Conservation (phyloP, 2,329 filamentous ascomycete genomes). For the Waltergamsia citrina region DNA sequence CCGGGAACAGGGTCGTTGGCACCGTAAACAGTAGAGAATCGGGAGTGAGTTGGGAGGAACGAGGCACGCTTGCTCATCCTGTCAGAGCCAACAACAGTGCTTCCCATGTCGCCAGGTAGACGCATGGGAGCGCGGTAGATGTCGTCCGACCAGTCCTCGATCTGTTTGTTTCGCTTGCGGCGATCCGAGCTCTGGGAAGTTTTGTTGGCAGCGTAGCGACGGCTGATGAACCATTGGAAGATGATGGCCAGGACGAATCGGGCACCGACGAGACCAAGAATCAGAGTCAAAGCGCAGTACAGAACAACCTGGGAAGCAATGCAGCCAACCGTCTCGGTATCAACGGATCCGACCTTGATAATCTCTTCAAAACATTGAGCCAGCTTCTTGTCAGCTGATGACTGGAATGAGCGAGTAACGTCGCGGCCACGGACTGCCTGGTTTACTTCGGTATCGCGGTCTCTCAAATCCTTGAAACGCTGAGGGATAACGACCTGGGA, state of each 20-base stretch:
- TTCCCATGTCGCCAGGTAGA: conserved; percentile 64
- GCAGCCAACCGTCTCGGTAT: conserved; percentile 92
- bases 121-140: conserved; percentile 88
- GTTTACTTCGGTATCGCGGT: conserved; percentile 51
- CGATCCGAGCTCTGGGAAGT: conserved; percentile 74
- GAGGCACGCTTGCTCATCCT: conserved; percentile 72
- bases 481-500: conserved; percentile 66
- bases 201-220: conserved; percentile 74
- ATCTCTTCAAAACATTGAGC: conserved; percentile 87
- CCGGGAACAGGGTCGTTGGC: conserved; percentile 46
- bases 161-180: conserved; percentile 82
- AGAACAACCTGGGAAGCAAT: conserved; percentile 96
- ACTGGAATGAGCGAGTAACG: conserved; percentile 80
- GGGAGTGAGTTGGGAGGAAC: conserved; percentile 87
- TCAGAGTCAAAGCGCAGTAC: conserved; percentile 86
- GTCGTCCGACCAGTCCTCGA: conserved; percentile 96
- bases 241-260: conserved; percentile 84
- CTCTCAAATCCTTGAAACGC: conserved; percentile 71
- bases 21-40: conserved; percentile 86
- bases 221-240: conserved; percentile 95
- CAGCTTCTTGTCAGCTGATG: conserved; percentile 63
- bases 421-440: conserved; percentile 69
- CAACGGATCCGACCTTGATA: conserved; percentile 90
- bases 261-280: conserved; percentile 75
- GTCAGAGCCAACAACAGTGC: conserved; percentile 55